Conservation (phyloP, 441 rosid genomes). For the Eutrema salsugineum region DNA sequence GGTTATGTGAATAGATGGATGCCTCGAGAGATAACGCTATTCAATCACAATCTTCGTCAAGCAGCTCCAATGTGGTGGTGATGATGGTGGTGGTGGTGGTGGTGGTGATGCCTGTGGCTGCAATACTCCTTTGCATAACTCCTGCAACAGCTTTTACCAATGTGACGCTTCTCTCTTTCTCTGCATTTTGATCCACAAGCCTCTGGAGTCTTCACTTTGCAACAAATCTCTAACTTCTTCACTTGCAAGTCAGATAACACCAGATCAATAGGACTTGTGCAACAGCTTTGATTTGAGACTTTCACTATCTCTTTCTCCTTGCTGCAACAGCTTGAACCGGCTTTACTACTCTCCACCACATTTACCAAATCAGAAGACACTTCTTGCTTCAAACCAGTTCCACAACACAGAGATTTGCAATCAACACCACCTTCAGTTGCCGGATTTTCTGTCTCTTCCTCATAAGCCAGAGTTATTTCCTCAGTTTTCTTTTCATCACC, state of each 20-base stretch:
- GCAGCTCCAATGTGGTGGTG: slow-evolving; percentile 44
- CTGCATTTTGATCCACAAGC: slow-evolving; percentile 28
- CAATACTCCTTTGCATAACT: slow-evolving; percentile 64
- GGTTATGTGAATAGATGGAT: neutral
- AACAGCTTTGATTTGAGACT: slow-evolving; percentile 4
- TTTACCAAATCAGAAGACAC: neutral
- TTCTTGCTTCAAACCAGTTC: slow-evolving; percentile 12
- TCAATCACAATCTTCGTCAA: slow-evolving; percentile 40
- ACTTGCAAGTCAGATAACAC: slow-evolving; percentile 18
- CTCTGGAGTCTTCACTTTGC: slow-evolving; percentile 25
- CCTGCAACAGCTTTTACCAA: slow-evolving; percentile 57
- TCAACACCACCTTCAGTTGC: neutral
- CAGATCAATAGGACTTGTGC: slow-evolving; percentile 9
- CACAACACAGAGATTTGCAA: slow-evolving; percentile 15
- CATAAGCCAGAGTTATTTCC: slow-evolving; percentile 17
- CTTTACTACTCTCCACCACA: neutral
- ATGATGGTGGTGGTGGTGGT: slow-evolving; percentile 21
- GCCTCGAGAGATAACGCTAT: slow-evolving; percentile 18
- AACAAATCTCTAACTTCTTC: slow-evolving; percentile 23
- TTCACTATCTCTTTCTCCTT: slow-evolving; percentile 13
- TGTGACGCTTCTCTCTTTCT: slow-evolving; percentile 47
- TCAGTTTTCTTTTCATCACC: neutral
- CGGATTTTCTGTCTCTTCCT: neutral
- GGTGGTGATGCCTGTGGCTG: slow-evolving; percentile 19
- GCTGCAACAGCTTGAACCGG: slow-evolving; percentile 3